Evolutionary conservation across 805 yeast genomes (phyloP).

Genomic region (Zygoascus ofunaensis): DNA sequence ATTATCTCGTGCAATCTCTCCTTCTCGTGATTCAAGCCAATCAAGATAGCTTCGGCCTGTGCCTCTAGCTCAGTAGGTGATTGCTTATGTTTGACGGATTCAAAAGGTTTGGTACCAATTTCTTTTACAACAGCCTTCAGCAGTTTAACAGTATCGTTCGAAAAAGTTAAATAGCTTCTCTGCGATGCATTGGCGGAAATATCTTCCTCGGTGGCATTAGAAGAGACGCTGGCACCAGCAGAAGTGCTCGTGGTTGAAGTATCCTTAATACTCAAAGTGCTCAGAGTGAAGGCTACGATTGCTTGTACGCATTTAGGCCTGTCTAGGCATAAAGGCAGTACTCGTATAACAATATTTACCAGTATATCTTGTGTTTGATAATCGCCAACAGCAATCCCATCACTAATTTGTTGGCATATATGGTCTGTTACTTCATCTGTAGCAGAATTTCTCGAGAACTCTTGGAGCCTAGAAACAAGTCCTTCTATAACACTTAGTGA

Average conservation of each 20-base stretch:
- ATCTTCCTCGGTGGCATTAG: background rate
- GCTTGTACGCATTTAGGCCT: background rate
- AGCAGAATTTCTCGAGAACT: background rate
- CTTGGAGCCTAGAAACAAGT: background rate
- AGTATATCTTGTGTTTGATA: background rate
- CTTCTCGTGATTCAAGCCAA: background rate
- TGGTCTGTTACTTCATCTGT: background rate
- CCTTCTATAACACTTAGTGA: slow-evolving; percentile 17
- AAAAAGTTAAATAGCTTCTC: background rate
- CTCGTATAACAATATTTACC: background rate
- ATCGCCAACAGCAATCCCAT: background rate
- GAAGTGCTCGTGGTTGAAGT: background rate
- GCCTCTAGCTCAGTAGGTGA: background rate
- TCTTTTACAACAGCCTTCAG: background rate
- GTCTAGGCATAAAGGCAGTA: background rate
- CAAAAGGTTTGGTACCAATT: background rate
- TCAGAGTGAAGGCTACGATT: background rate
- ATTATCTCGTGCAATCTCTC: background rate
- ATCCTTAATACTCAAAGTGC: background rate
- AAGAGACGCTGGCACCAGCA: background rate
- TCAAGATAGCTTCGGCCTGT: slow-evolving; percentile 1
- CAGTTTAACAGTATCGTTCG: background rate
- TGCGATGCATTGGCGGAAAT: background rate
- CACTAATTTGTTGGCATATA: background rate
- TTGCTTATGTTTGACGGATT: background rate